Evolutionary conservation across 192 early-diverging fungal species (phyloP).

Genomic region (Physocladia obscura): DNA sequence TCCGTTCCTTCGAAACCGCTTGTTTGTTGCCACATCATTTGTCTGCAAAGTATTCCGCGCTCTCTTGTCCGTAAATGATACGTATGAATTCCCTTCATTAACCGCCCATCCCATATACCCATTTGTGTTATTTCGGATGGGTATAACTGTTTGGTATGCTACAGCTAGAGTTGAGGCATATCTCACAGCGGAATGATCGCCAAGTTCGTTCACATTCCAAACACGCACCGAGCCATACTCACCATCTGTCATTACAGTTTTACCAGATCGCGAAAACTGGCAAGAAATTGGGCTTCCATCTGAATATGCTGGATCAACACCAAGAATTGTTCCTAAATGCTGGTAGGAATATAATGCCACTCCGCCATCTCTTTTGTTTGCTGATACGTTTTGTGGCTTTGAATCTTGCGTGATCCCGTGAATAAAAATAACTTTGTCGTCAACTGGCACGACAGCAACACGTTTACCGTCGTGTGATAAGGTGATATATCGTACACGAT

Average conservation of each 20-base stretch:
- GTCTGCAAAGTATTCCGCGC: constrained; percentile 1
- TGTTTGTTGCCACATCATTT: background rate
- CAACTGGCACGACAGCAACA: constrained; percentile 29
- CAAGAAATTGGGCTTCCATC: constrained; percentile 15
- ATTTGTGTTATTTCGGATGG: background rate
- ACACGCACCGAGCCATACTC: constrained; percentile 19
- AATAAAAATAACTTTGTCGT: constrained; percentile 30
- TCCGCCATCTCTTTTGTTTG: too few species aligned
- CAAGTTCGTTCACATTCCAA: constrained; percentile 28
- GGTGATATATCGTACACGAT: constrained; percentile 16
- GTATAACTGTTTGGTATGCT: constrained; percentile 12
- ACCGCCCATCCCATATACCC: constrained; percentile 30
- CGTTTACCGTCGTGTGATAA: constrained; percentile 28
- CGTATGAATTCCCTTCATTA: constrained; percentile 9
- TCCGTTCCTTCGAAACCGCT: constrained; percentile 2
- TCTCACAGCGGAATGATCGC: constrained; percentile 20
- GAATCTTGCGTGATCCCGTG: constrained; percentile 18
- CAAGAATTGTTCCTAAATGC: constrained; percentile 25
- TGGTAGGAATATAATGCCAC: constrained; percentile 1
- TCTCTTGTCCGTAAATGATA: constrained; percentile 25
- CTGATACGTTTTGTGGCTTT: constrained; percentile 7
- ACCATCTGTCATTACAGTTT: constrained; percentile 30
- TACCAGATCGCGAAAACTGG: constrained; percentile 27
- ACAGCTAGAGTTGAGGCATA: constrained; percentile 15
- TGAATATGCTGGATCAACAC: constrained; percentile 11